Evolutionary conservation across 2,329 filamentous ascomycete species (phyloP), one percentile per base, ranked within the genome.

Genomic region (Xylariomycetidae sp.): DNA sequence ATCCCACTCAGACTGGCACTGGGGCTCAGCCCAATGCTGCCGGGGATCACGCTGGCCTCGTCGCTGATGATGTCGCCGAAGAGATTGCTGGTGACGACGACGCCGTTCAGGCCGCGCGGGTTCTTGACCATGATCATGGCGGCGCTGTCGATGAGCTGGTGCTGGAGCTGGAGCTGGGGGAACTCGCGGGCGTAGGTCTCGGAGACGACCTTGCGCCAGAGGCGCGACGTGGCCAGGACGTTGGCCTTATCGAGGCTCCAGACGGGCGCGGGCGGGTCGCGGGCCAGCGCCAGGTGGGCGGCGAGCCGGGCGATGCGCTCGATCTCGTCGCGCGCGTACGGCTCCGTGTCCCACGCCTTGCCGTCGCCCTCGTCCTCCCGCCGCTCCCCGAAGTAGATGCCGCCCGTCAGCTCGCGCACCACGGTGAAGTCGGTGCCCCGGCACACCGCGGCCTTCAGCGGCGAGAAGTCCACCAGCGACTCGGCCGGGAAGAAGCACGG

Each of bases 111-210:
- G 15, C 80, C 77, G 9, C 82, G 73, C 8, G 90, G 90, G 64
- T 89, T 90, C 81, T 94, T 96, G 56, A 97, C 77, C 84, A 97
- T 88, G 50, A 96, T 70, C 89, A 97, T 96, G 46, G 90, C 90
- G n/a, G 90, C 90, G 36, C 80, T 87, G 67, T 97, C 90, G 57
- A 97, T 95, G 31, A 97, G 75, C 60, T 97, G 89, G 61, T 95
- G 90, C 46, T 81, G 78, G 27, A 94, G 67, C 67, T 85, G 77
- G 28, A 96, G 65, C 59, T 90, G 78, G 3, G 90, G 88, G 67
- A 94, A 97, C 70, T 96, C 90, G 46, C 82, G 82, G 48, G 73
- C 75, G 74, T 95, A 90, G 38, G 88, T 74, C 66, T 95, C 86
- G 25, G 77, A 80, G 27, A 95, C 84, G 3, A 85, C 84, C 68